Evolutionary conservation across 202 grass and related monocot genomes (phyloP).

Genomic region (Panicum hallii): DNA sequence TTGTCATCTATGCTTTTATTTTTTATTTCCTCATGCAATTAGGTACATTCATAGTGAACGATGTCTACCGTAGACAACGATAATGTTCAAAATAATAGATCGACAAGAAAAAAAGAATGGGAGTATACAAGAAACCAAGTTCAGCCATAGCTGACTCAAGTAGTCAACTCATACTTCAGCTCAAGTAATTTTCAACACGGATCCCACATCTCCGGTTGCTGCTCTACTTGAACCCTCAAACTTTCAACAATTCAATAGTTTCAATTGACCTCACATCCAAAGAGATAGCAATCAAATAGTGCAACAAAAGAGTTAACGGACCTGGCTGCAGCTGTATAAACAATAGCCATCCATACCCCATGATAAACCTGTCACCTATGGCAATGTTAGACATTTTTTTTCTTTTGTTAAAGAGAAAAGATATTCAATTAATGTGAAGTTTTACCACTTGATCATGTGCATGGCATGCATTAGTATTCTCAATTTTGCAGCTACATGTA

Average conservation of each 20-base stretch:
- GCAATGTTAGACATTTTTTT: slow-evolving; percentile 42
- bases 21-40: too few relatives aligned
- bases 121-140: too few relatives aligned
- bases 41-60: too few relatives aligned
- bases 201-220: neutral
- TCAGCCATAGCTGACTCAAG: neutral
- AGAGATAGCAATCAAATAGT: slow-evolving; percentile 26
- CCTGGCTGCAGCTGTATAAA: slow-evolving; percentile 94
- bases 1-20: too few relatives aligned
- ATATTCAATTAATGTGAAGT: slow-evolving; percentile 36
- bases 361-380: slow-evolving; percentile 85
- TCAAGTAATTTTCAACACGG: neutral
- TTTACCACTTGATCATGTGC: slow-evolving; percentile 96
- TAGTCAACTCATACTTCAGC: slow-evolving; percentile 17
- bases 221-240: slow-evolving; percentile 7
- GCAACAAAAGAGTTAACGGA: slow-evolving; percentile 43
- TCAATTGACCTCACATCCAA: neutral
- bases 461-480: slow-evolving; percentile 58
- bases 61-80: too few relatives aligned
- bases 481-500: slow-evolving; percentile 56
- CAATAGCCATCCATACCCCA: slow-evolving; percentile 80
- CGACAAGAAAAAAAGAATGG: too few relatives aligned
- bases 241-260: slow-evolving; percentile 8
- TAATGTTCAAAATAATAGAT: too few relatives aligned
- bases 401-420: slow-evolving; percentile 33